A percentile compares a stretch with the other conserved stretches of the same genome.
phyloP scores from a whole-genome alignment of 257 asterid species.

The Gynochthodes officinalis region DNA sequence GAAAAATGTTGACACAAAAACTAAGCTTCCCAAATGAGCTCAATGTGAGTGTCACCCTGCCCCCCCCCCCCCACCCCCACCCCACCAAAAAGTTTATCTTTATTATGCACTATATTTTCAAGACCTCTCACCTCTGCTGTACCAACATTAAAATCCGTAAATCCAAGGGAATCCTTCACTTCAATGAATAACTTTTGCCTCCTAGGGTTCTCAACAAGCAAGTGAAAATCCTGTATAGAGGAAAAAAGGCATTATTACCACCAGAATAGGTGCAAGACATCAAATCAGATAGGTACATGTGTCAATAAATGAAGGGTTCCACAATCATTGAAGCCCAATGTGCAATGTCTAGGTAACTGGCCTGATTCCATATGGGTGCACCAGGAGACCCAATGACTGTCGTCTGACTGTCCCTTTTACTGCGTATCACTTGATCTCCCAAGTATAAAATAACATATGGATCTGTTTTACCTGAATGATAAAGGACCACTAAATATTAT shows the following conservation, averaged over 20 bases:
- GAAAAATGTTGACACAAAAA: not conserved
- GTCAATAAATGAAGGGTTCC: not conserved
- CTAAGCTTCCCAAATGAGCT: no score
- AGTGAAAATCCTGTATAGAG: slow-evolving; percentile 73
- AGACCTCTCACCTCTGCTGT: slow-evolving; percentile 65
- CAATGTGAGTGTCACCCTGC: no score
- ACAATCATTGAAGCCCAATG: not conserved
- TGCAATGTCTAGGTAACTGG: slow-evolving; percentile 17
- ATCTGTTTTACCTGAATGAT: slow-evolving; percentile 85
- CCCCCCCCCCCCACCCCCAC: no score
- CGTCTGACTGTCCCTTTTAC: slow-evolving; percentile 94
- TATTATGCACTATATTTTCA: not conserved
- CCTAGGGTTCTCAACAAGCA: slow-evolving; percentile 80
- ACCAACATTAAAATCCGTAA: slow-evolving; percentile 76
- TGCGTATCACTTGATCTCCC: slow-evolving; percentile 91
- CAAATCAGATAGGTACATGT: not conserved
- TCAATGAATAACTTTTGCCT: slow-evolving; percentile 68
- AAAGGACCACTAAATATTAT: slow-evolving; percentile 1
- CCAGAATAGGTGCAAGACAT: slow-evolving; percentile 14
- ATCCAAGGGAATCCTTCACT: slow-evolving; percentile 88
- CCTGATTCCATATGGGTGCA: slow-evolving; percentile 99
- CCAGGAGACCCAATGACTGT: slow-evolving; percentile 98
- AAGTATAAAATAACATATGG: slow-evolving; percentile 76
- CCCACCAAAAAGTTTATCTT: not conserved
- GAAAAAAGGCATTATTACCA: slow-evolving; percentile 19